phyloP scores from a whole-genome alignment of 345 rosid genomes.

The Eucalyptus curtisii region DNA sequence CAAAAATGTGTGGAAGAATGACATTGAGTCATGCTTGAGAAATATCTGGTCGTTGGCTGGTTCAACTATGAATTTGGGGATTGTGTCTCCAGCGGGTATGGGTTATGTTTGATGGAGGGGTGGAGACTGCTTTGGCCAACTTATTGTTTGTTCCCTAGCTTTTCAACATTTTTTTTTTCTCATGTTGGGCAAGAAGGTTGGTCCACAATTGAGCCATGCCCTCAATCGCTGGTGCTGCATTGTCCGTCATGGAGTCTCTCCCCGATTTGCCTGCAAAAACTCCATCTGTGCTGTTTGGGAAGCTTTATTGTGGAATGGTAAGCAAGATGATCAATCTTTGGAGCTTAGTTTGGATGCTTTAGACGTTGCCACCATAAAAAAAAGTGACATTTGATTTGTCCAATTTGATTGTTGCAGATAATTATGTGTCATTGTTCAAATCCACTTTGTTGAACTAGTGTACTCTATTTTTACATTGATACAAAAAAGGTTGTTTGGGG shows the following conservation, averaged over 20 bases:
- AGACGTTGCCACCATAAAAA: too few species aligned
- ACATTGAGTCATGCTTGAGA: fast-evolving
- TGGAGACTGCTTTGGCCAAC: neutral
- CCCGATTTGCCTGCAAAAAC: too few species aligned
- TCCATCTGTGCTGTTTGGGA: too few species aligned
- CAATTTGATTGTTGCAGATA: too few species aligned
- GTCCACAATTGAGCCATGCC: fast-evolving
- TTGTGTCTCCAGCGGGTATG: fast-evolving
- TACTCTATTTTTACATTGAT: too few species aligned
- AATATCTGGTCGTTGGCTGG: fast-evolving
- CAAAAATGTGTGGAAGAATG: neutral
- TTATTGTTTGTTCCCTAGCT: neutral
- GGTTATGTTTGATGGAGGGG: neutral
- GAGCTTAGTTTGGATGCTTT: too few species aligned
- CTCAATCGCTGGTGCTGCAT: fast-evolving
- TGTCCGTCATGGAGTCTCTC: fast-evolving
- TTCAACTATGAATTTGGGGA: neutral
- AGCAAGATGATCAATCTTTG: too few species aligned
- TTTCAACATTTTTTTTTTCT: neutral
- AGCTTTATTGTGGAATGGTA: too few species aligned
- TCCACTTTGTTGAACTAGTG: fast-evolving
- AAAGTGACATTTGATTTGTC: too few species aligned
- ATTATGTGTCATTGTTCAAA: too few species aligned
- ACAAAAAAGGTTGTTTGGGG: too few species aligned
- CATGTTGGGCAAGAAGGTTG: neutral